Evolutionary conservation across 2,329 filamentous ascomycete species (phyloP).

Genomic region (Stromatinia cepivora): DNA sequence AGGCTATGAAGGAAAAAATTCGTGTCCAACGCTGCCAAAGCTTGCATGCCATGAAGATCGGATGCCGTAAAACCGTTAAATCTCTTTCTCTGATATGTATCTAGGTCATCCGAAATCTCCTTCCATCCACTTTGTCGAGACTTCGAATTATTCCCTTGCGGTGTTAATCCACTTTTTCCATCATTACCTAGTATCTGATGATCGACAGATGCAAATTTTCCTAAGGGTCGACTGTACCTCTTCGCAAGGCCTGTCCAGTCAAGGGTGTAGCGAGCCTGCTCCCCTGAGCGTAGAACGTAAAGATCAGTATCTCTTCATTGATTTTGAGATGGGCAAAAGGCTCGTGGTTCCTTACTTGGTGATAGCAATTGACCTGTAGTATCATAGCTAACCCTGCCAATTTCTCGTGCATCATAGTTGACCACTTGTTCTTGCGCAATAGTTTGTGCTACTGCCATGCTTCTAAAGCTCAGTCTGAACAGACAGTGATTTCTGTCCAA

Average conservation of each 20-base stretch:
- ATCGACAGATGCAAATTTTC: constrained; percentile 8
- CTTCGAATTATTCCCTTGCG: not conserved
- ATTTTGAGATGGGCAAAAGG: not conserved
- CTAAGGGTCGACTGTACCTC: constrained; percentile 6
- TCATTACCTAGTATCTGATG: not conserved
- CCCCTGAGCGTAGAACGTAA: not conserved
- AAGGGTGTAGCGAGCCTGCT: not conserved
- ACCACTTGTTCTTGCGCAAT: no score
- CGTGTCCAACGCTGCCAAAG: not conserved
- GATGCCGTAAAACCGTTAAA: constrained; percentile 2
- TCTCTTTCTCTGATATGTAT: not conserved
- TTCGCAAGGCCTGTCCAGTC: not conserved
- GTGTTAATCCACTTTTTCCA: constrained; percentile 5
- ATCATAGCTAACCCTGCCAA: constrained; percentile 8
- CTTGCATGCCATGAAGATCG: not conserved
- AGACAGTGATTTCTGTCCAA: no score
- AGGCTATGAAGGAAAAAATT: not conserved
- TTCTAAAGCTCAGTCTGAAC: no score
- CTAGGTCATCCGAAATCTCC: not conserved
- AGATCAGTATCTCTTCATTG: not conserved
- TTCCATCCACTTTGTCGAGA: not conserved
- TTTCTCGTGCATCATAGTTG: not conserved
- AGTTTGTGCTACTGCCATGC: not conserved
- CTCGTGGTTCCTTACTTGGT: not conserved
- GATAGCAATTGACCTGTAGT: constrained; percentile 19